Evolutionary conservation across 1,284 basidiomycete species (phyloP).

Genomic region (Ustilago loliicola): DNA sequence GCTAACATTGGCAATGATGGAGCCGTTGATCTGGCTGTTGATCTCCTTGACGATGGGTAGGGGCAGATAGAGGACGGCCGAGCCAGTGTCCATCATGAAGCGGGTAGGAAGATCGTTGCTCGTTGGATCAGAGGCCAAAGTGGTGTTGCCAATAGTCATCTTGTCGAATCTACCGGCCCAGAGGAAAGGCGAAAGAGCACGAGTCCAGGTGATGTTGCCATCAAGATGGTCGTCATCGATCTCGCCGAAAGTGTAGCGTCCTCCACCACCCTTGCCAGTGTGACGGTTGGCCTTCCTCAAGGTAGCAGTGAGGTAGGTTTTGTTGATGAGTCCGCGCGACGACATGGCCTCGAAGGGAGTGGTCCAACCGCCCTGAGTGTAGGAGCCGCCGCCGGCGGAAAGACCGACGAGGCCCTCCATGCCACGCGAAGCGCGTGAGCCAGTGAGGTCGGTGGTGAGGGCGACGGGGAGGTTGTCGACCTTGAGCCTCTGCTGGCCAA

Average conservation of each 20-base stretch:
- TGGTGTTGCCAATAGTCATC: constrained; percentile 47
- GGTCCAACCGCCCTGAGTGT: constrained; percentile 54
- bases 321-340: constrained; percentile 37
- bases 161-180: constrained; percentile 54
- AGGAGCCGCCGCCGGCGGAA: constrained; percentile 33
- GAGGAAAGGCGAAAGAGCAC: constrained; percentile 42
- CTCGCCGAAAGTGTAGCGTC: constrained; percentile 58
- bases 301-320: constrained; percentile 58
- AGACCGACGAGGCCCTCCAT: constrained; percentile 63
- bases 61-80: constrained; percentile 54
- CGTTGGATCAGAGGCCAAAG: constrained; percentile 30
- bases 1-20: constrained; percentile 30
- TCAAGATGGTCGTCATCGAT: constrained; percentile 45
- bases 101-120: constrained; percentile 34
- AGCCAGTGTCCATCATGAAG: constrained; percentile 59
- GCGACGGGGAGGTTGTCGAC: constrained; percentile 45
- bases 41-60: constrained; percentile 35
- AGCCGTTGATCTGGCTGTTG: constrained; percentile 52
- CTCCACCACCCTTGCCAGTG: constrained; percentile 59
- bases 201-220: constrained; percentile 53
- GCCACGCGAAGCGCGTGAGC: constrained; percentile 47
- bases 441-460: constrained; percentile 46
- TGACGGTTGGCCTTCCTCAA: constrained; percentile 56
- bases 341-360: constrained; percentile 59
- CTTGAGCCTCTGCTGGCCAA: constrained; percentile 38